Conservation (phyloP, 306 rosid genomes). For the Acacia crassicarpa region DNA sequence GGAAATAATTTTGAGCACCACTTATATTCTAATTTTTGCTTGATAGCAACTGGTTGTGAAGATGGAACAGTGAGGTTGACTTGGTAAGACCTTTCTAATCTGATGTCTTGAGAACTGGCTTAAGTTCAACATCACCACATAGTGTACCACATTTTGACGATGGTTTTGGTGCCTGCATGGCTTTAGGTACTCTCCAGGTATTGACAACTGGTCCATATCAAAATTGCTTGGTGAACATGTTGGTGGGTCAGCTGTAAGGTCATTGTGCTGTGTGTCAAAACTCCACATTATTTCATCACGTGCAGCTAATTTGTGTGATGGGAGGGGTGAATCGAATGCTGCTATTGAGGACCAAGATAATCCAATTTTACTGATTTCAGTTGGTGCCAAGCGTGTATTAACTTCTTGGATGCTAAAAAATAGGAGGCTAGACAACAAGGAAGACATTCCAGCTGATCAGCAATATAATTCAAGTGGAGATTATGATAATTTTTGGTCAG, state of each 20-base stretch:
- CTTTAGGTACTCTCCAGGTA: slow-evolving; percentile 71
- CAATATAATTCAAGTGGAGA: slow-evolving; percentile 39
- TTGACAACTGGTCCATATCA: slow-evolving; percentile 72
- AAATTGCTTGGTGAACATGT: slow-evolving; percentile 97
- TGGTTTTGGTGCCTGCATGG: slow-evolving; percentile 27
- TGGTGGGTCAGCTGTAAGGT: slow-evolving; percentile 97
- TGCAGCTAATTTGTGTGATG: slow-evolving; percentile 24
- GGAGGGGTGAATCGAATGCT: slow-evolving; percentile 26
- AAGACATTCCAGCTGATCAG: slow-evolving; percentile 33
- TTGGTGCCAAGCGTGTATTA: slow-evolving; percentile 95
- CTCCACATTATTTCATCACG: slow-evolving; percentile 53
- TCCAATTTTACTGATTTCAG: slow-evolving; percentile 74
- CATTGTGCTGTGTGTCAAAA: slow-evolving; percentile 76
- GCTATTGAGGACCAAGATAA: slow-evolving; percentile 46
- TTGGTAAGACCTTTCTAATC: slow-evolving; percentile 52
- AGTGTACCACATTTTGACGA: background rate
- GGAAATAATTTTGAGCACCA: slow-evolving; percentile 38
- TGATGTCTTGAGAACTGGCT: slow-evolving; percentile 27
- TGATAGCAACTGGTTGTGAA: slow-evolving; percentile 95
- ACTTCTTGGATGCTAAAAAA: slow-evolving; percentile 86
- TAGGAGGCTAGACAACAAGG: slow-evolving; percentile 43
- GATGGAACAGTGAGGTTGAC: slow-evolving; percentile 97
- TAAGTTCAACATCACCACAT: slow-evolving; percentile 19
- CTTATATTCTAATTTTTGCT: slow-evolving; percentile 51
- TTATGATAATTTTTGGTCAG: slow-evolving; percentile 34